Evolutionary conservation across 306 rosid species (phyloP).

Genomic region (Spatholobus suberectus): DNA sequence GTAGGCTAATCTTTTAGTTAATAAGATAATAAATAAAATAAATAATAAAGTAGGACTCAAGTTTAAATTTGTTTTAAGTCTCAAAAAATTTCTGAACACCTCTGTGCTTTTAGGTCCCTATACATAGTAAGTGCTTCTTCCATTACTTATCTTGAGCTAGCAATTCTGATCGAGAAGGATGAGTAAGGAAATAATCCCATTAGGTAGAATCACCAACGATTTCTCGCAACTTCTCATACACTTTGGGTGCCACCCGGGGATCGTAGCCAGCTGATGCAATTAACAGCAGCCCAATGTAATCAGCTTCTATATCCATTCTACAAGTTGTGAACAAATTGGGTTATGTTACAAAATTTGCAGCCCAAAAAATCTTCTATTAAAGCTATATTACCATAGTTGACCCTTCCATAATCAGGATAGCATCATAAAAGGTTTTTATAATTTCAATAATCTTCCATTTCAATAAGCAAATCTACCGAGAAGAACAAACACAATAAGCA

Average conservation of each 20-base stretch:
- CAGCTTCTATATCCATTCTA: constrained; percentile 93
- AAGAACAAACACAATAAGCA: too few species aligned
- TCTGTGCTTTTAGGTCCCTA: too few species aligned
- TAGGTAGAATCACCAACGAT: constrained; percentile 50
- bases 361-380: background rate
- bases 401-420: background rate
- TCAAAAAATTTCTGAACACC: too few species aligned
- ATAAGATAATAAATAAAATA: too few species aligned
- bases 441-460: background rate
- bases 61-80: too few species aligned
- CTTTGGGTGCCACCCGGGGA: constrained; percentile 71
- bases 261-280: constrained; percentile 83
- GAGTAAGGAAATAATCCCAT: too few species aligned
- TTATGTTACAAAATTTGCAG: background rate
- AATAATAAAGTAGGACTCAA: too few species aligned
- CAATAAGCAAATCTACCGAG: too few species aligned
- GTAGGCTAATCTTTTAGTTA: too few species aligned
- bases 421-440: background rate
- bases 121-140: too few species aligned
- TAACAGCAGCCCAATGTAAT: constrained; percentile 75
- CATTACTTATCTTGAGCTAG: too few species aligned
- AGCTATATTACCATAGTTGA: background rate
- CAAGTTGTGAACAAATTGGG: background rate
- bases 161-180: too few species aligned
- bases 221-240: constrained; percentile 66